Base-by-base conservation (phyloP, 1,284 basidiomycete species). In the Anthracocystis walkeri region DNA sequence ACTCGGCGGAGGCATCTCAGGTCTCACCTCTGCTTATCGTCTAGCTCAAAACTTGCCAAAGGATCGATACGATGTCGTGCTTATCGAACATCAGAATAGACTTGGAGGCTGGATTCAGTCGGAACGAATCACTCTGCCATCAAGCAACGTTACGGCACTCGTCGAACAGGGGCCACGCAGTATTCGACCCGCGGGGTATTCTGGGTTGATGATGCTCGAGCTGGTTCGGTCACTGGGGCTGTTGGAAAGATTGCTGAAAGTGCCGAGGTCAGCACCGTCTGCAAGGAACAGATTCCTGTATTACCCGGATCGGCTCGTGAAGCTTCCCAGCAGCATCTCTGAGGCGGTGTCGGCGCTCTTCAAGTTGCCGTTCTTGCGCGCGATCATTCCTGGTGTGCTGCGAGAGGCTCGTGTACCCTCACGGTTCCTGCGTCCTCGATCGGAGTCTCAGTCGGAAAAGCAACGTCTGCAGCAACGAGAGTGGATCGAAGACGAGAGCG, bases 61-160 rank as follows among this genome's bases (percentile, higher is more conserved):
- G 2, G 85, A 89, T 35, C 23, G 55, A 14, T 67, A 75, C 23
- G 63, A 75, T 16, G 89, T 97, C 58, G 89, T 90, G 1, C 78
- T 97, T 3, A 75, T 95, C 21, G 94, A 97, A 78, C 89, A 88
- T 73, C 86, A 89, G 3, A 54, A 87, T 0, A 87, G 90, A 3
- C 86, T 92, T 2, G 95, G 95, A 11, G 95, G 95, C 33, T 97
- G 94, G 94, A 89, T 94, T 0, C 87, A 87, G 63, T 90, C 91
- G 72, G 87, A 91, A 66, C 88, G 89, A 1, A 86, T 91, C n/a
- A 69, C 85, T 29, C 62, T 82, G 16, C 60, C 61, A 7, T 38
- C 56, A 8, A 46, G 23, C 23, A 40, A 40, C 21, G 38, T 40
- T 7, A 66, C 75, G 12, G 80, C 79, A 7, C 71, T 83, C n/a